These are phyloP conservation scores for Castanospermum australe DNA, from an alignment of 306 rosid species.

Conservation along the genomic window DNA sequence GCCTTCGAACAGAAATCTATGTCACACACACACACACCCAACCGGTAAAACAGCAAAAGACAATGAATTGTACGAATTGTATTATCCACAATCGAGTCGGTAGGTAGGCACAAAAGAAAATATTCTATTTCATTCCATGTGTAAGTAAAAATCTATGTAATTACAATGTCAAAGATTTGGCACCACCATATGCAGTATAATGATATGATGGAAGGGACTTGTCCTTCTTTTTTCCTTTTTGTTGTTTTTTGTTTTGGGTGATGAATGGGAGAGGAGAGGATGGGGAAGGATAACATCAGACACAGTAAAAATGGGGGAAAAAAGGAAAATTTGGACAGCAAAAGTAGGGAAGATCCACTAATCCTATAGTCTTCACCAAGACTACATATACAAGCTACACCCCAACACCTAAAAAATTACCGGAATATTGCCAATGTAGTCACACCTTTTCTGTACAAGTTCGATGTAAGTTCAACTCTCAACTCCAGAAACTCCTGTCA, in stretches of 20 bases:
- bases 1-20: background rate
- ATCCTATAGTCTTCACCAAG: slow-evolving; percentile 16
- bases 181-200: background rate
- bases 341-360: background rate
- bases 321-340: background rate
- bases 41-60: background rate
- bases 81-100: background rate
- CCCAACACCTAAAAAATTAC: slow-evolving; percentile 17
- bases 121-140: slow-evolving; percentile 7
- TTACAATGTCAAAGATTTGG: background rate
- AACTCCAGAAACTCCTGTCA: background rate
- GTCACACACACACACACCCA: background rate
- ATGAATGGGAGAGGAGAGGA: background rate
- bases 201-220: background rate
- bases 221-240: background rate
- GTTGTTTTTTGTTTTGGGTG: background rate
- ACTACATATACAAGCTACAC: slow-evolving; percentile 10
- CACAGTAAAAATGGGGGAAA: background rate
- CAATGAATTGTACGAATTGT: background rate
- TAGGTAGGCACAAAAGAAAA: background rate
- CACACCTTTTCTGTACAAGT: slow-evolving; percentile 35
- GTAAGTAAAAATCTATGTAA: background rate
- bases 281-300: background rate
- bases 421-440: background rate
- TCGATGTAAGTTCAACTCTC: background rate